Conservation (phyloP, 768 basidiomycete species). For the Hypholoma sublateritium region DNA sequence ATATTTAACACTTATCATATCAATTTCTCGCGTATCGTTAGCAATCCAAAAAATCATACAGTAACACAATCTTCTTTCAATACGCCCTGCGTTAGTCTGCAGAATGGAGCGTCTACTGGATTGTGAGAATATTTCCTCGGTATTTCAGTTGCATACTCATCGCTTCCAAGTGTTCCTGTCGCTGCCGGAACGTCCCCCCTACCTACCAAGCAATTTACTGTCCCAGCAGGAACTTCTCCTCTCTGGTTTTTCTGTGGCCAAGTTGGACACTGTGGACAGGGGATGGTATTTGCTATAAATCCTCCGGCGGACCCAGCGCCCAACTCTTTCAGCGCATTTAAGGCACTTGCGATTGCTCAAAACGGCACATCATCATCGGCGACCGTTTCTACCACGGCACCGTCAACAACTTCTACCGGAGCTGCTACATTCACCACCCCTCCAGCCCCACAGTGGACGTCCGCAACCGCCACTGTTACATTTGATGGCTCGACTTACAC, state of each 20-base stretch:
- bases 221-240: slow-evolving; percentile 41
- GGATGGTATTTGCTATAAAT: slow-evolving; percentile 73
- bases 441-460: slow-evolving; percentile 31
- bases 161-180: slow-evolving; percentile 34
- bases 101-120: slow-evolving; percentile 31
- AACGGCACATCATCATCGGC: slow-evolving; percentile 26
- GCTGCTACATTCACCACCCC: slow-evolving; percentile 24
- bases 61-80: slow-evolving; percentile 48
- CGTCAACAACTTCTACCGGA: slow-evolving; percentile 16
- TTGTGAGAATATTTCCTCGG: slow-evolving; percentile 25
- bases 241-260: slow-evolving; percentile 63
- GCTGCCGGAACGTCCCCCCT: slow-evolving; percentile 30
- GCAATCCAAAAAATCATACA: slow-evolving; percentile 49
- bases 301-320: slow-evolving; percentile 37
- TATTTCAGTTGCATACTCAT: not conserved
- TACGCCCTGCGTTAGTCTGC: slow-evolving; percentile 29
- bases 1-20: too few species aligned
- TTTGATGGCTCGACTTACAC: slow-evolving; percentile 28
- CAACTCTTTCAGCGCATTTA: slow-evolving; percentile 49
- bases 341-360: slow-evolving; percentile 42
- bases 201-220: slow-evolving; percentile 32
- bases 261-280: slow-evolving; percentile 48
- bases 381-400: slow-evolving; percentile 9
- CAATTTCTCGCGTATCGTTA: slow-evolving; percentile 12
- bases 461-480: slow-evolving; percentile 42